Evolutionary conservation across 139 green algal species (phyloP).

Genomic region (Haematococcus lacustris): DNA sequence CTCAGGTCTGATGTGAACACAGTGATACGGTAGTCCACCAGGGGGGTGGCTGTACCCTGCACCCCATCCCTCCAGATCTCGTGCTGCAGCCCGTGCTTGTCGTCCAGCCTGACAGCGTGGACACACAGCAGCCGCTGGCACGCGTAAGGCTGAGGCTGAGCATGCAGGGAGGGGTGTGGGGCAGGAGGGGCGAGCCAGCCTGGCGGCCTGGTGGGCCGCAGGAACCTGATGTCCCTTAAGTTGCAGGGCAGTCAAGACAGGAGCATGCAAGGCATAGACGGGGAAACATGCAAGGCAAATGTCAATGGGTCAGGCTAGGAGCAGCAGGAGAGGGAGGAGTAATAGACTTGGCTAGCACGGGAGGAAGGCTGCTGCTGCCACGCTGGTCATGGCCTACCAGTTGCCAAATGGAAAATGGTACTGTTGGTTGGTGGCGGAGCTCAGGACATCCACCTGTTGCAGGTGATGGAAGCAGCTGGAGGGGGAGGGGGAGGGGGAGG

Average conservation of each 20-base stretch:
- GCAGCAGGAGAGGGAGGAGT: too few species aligned
- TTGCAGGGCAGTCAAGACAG: not conserved
- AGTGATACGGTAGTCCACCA: conserved; percentile 23
- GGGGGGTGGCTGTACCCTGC: conserved; percentile 1
- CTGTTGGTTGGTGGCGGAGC: conserved; percentile 25
- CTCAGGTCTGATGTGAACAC: conserved; percentile 38
- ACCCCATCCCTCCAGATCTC: conserved; percentile 28
- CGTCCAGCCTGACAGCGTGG: conserved; percentile 26
- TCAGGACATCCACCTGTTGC: conserved; percentile 26
- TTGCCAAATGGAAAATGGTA: conserved; percentile 38
- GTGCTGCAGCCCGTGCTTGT: conserved; percentile 35
- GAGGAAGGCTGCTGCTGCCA: too few species aligned
- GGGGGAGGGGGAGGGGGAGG: too few species aligned
- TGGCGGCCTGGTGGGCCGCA: not conserved
- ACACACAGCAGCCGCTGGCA: too few species aligned
- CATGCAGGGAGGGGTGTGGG: not conserved
- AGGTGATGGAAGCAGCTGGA: too few species aligned
- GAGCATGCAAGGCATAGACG: not conserved
- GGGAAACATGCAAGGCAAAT: not conserved
- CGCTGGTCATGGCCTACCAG: too few species aligned
- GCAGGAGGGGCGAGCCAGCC: not conserved
- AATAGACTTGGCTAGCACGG: too few species aligned
- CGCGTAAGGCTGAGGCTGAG: too few species aligned
- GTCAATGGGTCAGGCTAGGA: too few species aligned
- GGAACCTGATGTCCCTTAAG: not conserved